Percentiles rank a stretch among this genome's conserved stretches.
Evolutionary conservation across 2,329 filamentous ascomycete genomes (phyloP).

Genomic region (Epicoccum sorghinum): DNA sequence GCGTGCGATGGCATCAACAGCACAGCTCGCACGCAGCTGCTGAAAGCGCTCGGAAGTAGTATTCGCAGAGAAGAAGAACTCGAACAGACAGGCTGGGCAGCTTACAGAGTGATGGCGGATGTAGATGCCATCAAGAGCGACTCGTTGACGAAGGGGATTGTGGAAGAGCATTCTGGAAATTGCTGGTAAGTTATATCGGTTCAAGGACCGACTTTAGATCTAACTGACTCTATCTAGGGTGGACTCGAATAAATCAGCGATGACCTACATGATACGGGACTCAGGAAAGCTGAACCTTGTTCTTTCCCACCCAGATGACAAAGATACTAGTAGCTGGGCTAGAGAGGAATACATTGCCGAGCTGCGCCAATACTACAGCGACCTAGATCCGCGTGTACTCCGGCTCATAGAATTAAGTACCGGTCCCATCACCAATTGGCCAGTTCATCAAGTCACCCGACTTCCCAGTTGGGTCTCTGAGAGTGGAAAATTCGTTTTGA

Average conservation of each 20-base stretch:
- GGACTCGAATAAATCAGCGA: slow-evolving; percentile 15
- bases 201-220: background rate
- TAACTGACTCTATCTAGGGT: slow-evolving; percentile 8
- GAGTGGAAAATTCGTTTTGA: slow-evolving; percentile 19
- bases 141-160: slow-evolving; percentile 14
- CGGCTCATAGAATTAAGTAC: slow-evolving; percentile 16
- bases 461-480: slow-evolving; percentile 20
- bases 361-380: slow-evolving; percentile 2
- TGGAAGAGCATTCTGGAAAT: slow-evolving; percentile 17
- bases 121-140: slow-evolving; percentile 16
- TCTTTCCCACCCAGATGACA: slow-evolving; percentile 22
- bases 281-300: slow-evolving; percentile 23
- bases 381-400: slow-evolving; percentile 15
- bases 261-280: slow-evolving; percentile 25
- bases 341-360: slow-evolving; percentile 15
- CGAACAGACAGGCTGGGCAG: slow-evolving; percentile 22
- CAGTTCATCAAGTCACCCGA: slow-evolving; percentile 16
- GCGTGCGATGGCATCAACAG: slow-evolving; percentile 25
- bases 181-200: slow-evolving; percentile 13
- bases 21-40: slow-evolving; percentile 16
- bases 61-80: slow-evolving; percentile 2
- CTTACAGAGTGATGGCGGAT: slow-evolving; percentile 21
- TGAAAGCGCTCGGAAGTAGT: background rate
- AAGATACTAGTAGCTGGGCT: slow-evolving; percentile 20
- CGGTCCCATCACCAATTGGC: slow-evolving; percentile 19